Conservation (phyloP, 306 rosid species). For the Trichosanthes truncata region DNA sequence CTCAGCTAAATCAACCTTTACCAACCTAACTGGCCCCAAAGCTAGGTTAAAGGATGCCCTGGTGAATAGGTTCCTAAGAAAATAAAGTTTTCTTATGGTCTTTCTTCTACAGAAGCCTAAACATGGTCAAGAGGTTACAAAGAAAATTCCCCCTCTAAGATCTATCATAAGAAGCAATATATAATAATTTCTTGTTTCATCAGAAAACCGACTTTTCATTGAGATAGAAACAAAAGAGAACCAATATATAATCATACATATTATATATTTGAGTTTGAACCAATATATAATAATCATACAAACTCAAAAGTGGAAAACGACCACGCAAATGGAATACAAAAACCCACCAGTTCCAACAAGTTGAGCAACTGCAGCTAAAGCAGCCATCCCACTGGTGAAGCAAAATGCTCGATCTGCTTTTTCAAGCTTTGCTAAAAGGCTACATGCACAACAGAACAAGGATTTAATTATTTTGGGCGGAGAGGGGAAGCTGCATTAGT, state of each 20-base stretch:
- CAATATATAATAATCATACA: not conserved
- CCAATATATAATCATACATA: not conserved
- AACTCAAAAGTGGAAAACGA: not conserved
- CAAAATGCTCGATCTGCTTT: constrained; percentile 89
- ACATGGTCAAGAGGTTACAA: too few species aligned
- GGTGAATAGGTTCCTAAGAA: too few species aligned
- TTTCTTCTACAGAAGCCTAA: too few species aligned
- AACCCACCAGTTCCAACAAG: constrained; percentile 65
- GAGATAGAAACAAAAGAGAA: not conserved
- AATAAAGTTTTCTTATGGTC: too few species aligned
- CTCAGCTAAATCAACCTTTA: too few species aligned
- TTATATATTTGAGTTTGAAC: not conserved
- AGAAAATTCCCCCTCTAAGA: not conserved
- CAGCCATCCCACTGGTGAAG: constrained; percentile 99
- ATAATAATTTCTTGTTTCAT: too few species aligned
- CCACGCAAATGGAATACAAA: constrained; percentile 5
- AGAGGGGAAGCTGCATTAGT: not conserved
- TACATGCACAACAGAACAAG: constrained; percentile 23
- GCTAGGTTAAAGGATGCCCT: too few species aligned
- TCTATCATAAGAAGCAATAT: not conserved
- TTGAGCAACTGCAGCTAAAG: constrained; percentile 69
- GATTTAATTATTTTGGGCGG: not conserved
- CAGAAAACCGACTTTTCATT: not conserved
- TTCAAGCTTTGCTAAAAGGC: constrained; percentile 76
- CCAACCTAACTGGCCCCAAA: too few species aligned